Evolutionary conservation across 805 yeast species (phyloP), one percentile per base, ranked within the genome.

Genomic region (Torulaspora indica): DNA sequence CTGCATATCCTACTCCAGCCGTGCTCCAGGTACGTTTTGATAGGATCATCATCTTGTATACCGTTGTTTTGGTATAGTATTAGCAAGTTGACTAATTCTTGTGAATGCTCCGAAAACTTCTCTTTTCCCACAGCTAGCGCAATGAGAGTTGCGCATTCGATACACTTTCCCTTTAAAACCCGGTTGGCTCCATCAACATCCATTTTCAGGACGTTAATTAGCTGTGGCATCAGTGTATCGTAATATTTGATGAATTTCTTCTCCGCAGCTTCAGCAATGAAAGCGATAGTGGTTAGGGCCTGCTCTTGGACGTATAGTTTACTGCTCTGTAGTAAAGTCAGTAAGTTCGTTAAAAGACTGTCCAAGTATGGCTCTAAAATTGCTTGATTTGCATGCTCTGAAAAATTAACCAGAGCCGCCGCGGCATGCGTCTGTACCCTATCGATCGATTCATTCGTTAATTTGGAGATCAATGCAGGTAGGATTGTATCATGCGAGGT

Each of bases 361-460:
- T 93, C 98, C 59, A 93, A 73, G 58, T 85, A 90, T n/a, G 98
- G 98, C 59, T 89, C 96, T 55, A 93, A 70, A 8, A 82, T 78
- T 49, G 85, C 95, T 59, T 87, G 85, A 5, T 86, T 70, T 2
- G 98, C 96, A 51, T 85, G 88, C 67, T 93, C 98, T 32, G 91
- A 79, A 63, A 93, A 93, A 64, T 93, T 93, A 36, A 93, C 98
- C 57, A 91, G 73, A 0, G 98, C 98, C 41, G 98, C 98, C 34
- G 98, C 97, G 13, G 97, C 98, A 61, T 93, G 98, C 0, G 96
- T 87, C 69, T 91, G 98, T 18, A 93, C 98, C 59, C 98, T 75
- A 40, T 95, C 91, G 45, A 83, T 90, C 38, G 88, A 79, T 51
- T 76, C 76, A 49, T 75, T 73, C 2, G 82, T 80, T 41, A 93